Evolutionary conservation across 2,329 filamentous ascomycete species (phyloP), one percentile per base, ranked within the genome.

Genomic region (Alternaria hordeiaustralica): DNA sequence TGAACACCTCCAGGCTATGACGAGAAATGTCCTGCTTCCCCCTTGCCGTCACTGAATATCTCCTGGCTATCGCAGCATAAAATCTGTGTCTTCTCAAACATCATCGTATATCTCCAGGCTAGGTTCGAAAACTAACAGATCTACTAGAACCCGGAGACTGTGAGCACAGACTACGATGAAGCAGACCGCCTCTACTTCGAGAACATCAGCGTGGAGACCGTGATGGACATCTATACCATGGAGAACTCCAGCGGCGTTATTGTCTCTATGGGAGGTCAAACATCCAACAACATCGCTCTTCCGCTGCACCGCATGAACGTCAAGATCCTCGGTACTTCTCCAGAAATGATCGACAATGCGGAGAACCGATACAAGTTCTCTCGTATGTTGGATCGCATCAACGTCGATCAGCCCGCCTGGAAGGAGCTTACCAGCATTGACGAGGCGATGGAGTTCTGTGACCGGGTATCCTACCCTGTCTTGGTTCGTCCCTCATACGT

Each of bases 361-460:
- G 96, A 99, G 85, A 98, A 99, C 81, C 87, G 96, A 62, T 98
- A 96, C 87, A 98, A 98, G 85, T 98, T 98, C 85, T 97, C 94
- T 46, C 93, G 96, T 76, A 97, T 98, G 93, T 87, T 98, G 70
- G 96, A 99, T 81, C 88, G 92, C 71, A 97, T 98, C 71, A 91
- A 87, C 25, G 96, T 99, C 30, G 96, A 99, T 79, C 96, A 99
- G 83, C 96, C 96, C 6, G 92, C 92, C 8, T 99, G 96, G 96
- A 98, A 97, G 83, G 96, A 98, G 80, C 85, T 98, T 58, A 98
- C 94, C 3, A 97, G 93, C 83, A 94, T 97, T 69, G 91, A 94
- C 45, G 96, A 98, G 76, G 96, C 96, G 1, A 90, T 88, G 68
- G 85, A 86, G 3, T 99, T 99, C 85, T 97, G 95, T 79, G 85